Percentiles rank a stretch among this genome's conserved stretches.
phyloP scores from a whole-genome alignment of 2,329 filamentous ascomycete genomes.

The Arachnomyces sp. region DNA sequence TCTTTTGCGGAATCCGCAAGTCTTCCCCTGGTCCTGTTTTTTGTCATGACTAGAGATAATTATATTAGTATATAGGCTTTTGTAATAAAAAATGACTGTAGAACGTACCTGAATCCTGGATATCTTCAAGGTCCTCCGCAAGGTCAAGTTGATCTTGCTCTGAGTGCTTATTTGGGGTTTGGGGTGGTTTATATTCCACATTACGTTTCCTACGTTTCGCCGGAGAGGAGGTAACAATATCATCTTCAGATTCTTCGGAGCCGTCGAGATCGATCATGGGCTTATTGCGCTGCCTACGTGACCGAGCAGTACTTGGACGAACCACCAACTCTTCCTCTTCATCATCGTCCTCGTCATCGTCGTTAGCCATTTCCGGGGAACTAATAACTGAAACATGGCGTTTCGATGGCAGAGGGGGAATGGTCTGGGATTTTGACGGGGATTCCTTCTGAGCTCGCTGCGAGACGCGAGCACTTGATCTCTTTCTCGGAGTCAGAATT shows the following conservation, averaged over 20 bases:
- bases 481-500: too few species aligned
- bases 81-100: not conserved
- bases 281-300: too few species aligned
- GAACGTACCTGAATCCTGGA: conserved; percentile 36
- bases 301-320: too few species aligned
- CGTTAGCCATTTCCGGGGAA: too few species aligned
- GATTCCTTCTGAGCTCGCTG: too few species aligned
- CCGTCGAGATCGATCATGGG: not conserved
- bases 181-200: conserved; percentile 9
- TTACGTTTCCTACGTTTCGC: conserved; percentile 8
- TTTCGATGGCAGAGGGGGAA: too few species aligned
- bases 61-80: conserved; percentile 9
- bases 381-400: too few species aligned
- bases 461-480: too few species aligned
- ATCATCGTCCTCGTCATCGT: too few species aligned
- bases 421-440: too few species aligned
- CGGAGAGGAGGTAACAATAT: conserved; percentile 9
- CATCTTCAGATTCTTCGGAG: conserved; percentile 10
- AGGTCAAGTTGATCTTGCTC: conserved; percentile 35
- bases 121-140: conserved; percentile 38
- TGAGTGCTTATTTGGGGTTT: conserved; percentile 17
- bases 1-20: conserved; percentile 31
- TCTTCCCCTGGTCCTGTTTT: conserved; percentile 35
- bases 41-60: conserved; percentile 24
- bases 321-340: too few species aligned